Base-by-base conservation (phyloP, 2,329 filamentous ascomycete genomes). In the Colletotrichum sp. region DNA sequence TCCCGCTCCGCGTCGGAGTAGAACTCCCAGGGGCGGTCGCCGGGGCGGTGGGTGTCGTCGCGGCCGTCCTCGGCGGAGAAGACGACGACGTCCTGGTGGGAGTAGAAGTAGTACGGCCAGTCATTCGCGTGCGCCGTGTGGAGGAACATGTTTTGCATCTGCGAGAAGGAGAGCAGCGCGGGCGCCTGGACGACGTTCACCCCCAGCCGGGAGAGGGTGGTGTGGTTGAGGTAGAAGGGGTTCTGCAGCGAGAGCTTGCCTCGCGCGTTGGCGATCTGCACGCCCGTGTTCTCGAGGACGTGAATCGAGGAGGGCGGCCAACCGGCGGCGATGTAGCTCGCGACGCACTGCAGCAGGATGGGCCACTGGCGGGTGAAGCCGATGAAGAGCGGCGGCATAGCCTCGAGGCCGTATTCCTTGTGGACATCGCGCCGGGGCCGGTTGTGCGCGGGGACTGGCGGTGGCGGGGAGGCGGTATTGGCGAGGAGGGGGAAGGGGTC, bases 201-300 rank as follows among this genome's bases (percentile, higher is more conserved):
- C 36, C 89, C 90, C 22, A 92, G 87, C n/a, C 84, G 82, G 7
- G 83, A 75, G 16, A 92, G 85, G 6, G 85, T 82, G 1, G 84
- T 85, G 78, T 92, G 88, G 81, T 91, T 88, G 26, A 92, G 83
- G 80, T 87, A 91, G 82, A 89, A 91, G 0, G 89, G 90, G 75
- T 92, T 91, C 76, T 92, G 88, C 0, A 89, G 83, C 1, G 86
- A 85, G 5, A 92, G 84, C 39, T 84, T 82, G 4, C 85, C 86
- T 10, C 84, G 81, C n/a, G 83, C 80, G 79, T 92, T 92, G 65
- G 89, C 87, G 70, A 89, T 83, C 80, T 91, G 89, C 16, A 88
- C 88, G 8, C 90, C 90, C 7, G 88, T 92, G 82, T 92, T 92
- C 79, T 92, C 91, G 32, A 92, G 82, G 3, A 92, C 88, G 77